Evolutionary conservation across 371 early-diverging fungal genomes (phyloP).

Genomic region (Nematocida ironsii): DNA sequence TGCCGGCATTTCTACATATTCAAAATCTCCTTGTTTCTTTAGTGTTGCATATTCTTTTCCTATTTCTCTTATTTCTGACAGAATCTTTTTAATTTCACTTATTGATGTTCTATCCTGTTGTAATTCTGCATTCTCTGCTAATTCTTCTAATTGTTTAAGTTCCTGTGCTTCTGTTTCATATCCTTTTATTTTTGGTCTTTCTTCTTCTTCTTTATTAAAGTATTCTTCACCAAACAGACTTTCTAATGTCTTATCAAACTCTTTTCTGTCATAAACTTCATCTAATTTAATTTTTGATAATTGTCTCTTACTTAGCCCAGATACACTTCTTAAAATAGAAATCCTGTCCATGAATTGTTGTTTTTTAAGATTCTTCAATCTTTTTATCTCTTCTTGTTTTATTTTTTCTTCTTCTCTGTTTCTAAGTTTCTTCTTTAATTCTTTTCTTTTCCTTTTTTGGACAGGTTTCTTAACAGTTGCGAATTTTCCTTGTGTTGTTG

Average conservation of each 20-base stretch:
- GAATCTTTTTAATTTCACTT: conserved; percentile 29
- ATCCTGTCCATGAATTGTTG: conserved; percentile 50
- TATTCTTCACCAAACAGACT: conserved; percentile 44
- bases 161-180: conserved; percentile 35
- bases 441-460: conserved; percentile 46
- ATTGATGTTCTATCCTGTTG: conserved; percentile 9
- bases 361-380: conserved; percentile 56
- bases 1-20: conserved; percentile 31
- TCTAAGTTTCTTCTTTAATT: conserved; percentile 35
- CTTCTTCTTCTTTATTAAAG: conserved; percentile 33
- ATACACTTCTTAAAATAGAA: conserved; percentile 17
- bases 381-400: conserved; percentile 49
- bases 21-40: conserved; percentile 22
- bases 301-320: conserved; percentile 53
- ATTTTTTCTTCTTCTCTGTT: conserved; percentile 37
- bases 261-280: conserved; percentile 30
- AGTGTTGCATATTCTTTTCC: conserved; percentile 42
- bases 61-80: conserved; percentile 34
- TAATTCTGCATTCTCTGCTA: conserved; percentile 26
- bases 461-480: conserved; percentile 36
- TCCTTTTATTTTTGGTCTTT: conserved; percentile 46
- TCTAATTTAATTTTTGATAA: conserved; percentile 27
- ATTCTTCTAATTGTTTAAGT: conserved; percentile 34
- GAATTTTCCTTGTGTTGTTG: conserved; percentile 1
- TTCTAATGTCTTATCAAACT: conserved; percentile 20